phyloP scores from a whole-genome alignment of 768 basidiomycete genomes.

The Lactarius indigo region DNA sequence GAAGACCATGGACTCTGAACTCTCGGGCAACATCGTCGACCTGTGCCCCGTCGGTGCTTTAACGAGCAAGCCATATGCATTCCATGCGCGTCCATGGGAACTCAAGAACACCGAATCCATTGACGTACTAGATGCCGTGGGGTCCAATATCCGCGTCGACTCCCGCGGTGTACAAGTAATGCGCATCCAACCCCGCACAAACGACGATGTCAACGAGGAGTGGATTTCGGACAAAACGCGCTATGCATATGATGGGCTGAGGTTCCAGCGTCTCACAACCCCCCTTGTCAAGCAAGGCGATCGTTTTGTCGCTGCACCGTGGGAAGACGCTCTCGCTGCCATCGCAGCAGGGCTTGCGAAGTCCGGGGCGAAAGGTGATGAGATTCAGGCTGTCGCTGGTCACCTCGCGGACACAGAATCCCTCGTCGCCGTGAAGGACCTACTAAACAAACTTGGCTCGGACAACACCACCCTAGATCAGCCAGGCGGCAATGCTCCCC shows the following conservation, averaged over 20 bases:
- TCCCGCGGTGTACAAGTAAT: conserved; percentile 95
- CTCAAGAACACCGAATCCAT: conserved; percentile 96
- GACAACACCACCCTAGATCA: conserved; percentile 89
- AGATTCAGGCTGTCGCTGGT: conserved; percentile 94
- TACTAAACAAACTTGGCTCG: conserved; percentile 89
- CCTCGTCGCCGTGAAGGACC: conserved; percentile 89
- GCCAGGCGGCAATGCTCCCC: conserved; percentile 58
- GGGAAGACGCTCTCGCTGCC: conserved; percentile 83
- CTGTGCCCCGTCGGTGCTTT: conserved; percentile 98
- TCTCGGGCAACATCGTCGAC: conserved; percentile 96
- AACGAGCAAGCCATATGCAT: conserved; percentile 98
- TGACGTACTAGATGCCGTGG: conserved; percentile 93
- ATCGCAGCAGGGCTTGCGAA: conserved; percentile 73
- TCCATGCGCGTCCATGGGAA: conserved; percentile 97
- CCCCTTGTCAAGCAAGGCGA: conserved; percentile 91
- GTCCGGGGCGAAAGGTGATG: conserved; percentile 82
- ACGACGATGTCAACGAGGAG: conserved; percentile 98
- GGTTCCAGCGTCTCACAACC: conserved; percentile 90
- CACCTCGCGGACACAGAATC: conserved; percentile 92
- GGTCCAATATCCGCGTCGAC: conserved; percentile 95
- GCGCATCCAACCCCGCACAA: conserved; percentile 93
- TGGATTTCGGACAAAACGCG: conserved; percentile 99
- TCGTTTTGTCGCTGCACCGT: conserved; percentile 83
- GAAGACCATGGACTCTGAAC: conserved; percentile 95
- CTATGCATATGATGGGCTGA: conserved; percentile 92